These are phyloP conservation scores for Tylopilus sp. DNA, from an alignment of 768 basidiomycete genomes.

Conservation along the genomic window DNA sequence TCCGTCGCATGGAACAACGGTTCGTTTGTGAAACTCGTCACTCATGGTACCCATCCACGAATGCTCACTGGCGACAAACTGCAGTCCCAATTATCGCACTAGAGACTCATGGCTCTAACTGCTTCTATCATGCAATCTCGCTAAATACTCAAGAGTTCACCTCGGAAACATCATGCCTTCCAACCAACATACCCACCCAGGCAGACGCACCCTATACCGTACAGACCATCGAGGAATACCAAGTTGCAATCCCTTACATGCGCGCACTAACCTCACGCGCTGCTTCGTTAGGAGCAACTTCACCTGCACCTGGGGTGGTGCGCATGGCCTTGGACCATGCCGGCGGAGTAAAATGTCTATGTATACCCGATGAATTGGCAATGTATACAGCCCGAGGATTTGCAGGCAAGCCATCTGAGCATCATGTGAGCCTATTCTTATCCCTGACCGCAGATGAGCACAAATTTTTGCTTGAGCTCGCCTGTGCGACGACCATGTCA, in stretches of 20 bases:
- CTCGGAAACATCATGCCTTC: slow-evolving; percentile 30
- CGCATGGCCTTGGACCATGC: slow-evolving; percentile 59
- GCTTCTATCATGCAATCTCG: slow-evolving; percentile 69
- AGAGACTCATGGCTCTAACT: slow-evolving; percentile 71
- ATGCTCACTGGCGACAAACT: slow-evolving; percentile 1
- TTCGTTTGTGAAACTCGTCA: slow-evolving; percentile 27
- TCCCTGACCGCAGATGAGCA: slow-evolving; percentile 54
- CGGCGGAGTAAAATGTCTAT: slow-evolving; percentile 56
- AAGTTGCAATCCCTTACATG: slow-evolving; percentile 57
- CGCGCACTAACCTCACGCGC: slow-evolving; percentile 58
- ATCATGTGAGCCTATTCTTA: slow-evolving; percentile 1
- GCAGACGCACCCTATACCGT: slow-evolving; percentile 40
- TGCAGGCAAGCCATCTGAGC: slow-evolving; percentile 43
- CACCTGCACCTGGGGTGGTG: slow-evolving; percentile 57
- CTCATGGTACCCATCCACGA: not conserved
- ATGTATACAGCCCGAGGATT: slow-evolving; percentile 59
- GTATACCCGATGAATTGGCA: slow-evolving; percentile 62
- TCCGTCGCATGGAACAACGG: slow-evolving; percentile 66
- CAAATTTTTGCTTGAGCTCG: slow-evolving; percentile 69
- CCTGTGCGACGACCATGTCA: slow-evolving; percentile 66
- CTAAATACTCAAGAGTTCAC: slow-evolving; percentile 43
- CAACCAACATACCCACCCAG: slow-evolving; percentile 27
- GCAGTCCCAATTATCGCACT: slow-evolving; percentile 63
- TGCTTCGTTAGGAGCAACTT: slow-evolving; percentile 69
- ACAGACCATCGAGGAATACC: slow-evolving; percentile 38